These are phyloP conservation scores for Jaltomata sinuosa DNA, from an alignment of 257 asterid genomes.

Conservation along the genomic window DNA sequence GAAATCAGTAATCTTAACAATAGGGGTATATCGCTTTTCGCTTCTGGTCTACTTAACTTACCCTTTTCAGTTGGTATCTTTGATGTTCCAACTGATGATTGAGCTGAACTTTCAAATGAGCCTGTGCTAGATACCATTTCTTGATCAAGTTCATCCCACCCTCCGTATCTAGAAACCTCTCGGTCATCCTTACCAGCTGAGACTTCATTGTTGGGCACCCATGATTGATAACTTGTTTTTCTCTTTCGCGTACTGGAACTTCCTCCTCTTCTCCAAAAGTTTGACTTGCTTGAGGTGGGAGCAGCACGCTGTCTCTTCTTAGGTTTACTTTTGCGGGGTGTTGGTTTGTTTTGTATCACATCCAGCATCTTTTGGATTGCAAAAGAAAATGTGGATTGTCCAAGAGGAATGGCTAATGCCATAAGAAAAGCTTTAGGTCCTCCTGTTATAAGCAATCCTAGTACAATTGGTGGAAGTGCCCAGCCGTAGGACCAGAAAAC, in stretches of 20 bases:
- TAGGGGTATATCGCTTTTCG: slow-evolving; percentile 29
- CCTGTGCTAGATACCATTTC: slow-evolving; percentile 14
- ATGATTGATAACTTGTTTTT: slow-evolving; percentile 34
- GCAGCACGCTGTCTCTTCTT: slow-evolving; percentile 22
- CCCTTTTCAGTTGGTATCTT: slow-evolving; percentile 20
- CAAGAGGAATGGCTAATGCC: slow-evolving; percentile 59
- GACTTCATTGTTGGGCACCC: slow-evolving; percentile 25
- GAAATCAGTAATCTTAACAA: slow-evolving; percentile 56
- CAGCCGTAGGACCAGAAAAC: slow-evolving; percentile 66
- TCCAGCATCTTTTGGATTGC: slow-evolving; percentile 34
- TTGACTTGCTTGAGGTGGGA: slow-evolving; percentile 23
- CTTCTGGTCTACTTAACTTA: slow-evolving; percentile 7
- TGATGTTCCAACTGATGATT: slow-evolving; percentile 9
- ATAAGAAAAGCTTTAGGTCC: slow-evolving; percentile 81
- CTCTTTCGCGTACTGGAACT: slow-evolving; percentile 12
- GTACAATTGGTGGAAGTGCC: slow-evolving; percentile 45
- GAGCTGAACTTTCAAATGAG: slow-evolving; percentile 17
- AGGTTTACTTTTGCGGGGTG: slow-evolving; percentile 14
- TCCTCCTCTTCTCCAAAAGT: slow-evolving; percentile 9
- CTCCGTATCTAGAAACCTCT: slow-evolving; percentile 33
- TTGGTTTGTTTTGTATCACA: slow-evolving; percentile 15
- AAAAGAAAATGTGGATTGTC: slow-evolving; percentile 61
- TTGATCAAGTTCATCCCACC: slow-evolving; percentile 73
- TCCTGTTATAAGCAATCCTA: slow-evolving; percentile 40
- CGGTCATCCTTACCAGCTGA: slow-evolving; percentile 6